Percentiles rank a stretch among this genome's conserved stretches.
These are phyloP conservation scores for Solanum ossicruentum DNA, from an alignment of 257 asterid species.

Conservation along the genomic window DNA sequence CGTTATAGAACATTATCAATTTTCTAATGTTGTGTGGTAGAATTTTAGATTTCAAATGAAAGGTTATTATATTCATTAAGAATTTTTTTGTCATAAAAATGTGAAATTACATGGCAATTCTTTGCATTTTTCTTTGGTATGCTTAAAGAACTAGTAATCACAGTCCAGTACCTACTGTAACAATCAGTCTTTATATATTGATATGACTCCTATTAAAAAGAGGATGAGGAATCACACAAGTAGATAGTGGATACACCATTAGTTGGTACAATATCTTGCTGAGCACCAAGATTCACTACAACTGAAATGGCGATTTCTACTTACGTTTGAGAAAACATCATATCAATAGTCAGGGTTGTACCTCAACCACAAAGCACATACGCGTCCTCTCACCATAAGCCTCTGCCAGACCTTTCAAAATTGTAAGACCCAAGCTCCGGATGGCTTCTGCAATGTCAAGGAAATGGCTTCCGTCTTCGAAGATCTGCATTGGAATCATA, in stretches of 20 bases:
- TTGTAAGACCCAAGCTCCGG: conserved; percentile 71
- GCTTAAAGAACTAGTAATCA: not conserved
- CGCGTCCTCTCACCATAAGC: conserved; percentile 53
- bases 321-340: not conserved
- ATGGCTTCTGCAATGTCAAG: conserved; percentile 79
- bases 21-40: not conserved
- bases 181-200: not conserved
- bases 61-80: not conserved
- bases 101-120: not conserved
- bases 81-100: not conserved
- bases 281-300: not conserved
- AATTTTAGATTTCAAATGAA: not conserved
- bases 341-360: conserved; percentile 11
- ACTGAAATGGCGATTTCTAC: not conserved
- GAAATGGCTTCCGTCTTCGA: conserved; percentile 60
- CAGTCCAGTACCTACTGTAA: not conserved
- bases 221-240: not conserved
- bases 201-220: not conserved
- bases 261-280: not conserved
- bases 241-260: not conserved
- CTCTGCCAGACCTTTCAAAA: conserved; percentile 77
- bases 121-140: not conserved
- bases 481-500: not conserved
- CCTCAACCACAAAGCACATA: conserved; percentile 95
- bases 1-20: not conserved